Evolutionary conservation across 352 stramenopile species (phyloP), one percentile per base, ranked within the genome.

Genomic region (Globisporangium barbulae): DNA sequence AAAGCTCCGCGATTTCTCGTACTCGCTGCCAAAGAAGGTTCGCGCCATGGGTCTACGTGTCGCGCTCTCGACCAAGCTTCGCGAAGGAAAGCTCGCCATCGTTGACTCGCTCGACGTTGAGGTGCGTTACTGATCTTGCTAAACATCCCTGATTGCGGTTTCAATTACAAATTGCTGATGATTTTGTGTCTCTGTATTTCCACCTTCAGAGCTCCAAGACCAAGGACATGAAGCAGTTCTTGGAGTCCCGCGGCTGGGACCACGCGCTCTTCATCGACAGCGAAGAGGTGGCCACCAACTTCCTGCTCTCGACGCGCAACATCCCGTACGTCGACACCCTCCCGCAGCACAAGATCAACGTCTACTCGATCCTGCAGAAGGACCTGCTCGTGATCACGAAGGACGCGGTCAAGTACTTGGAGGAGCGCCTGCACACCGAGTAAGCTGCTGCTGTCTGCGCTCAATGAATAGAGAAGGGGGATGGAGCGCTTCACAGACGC

Each of bases 331-430:
- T 96, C 45, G 85, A 91, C 70, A 87, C 83, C 62, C 71, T 96
- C 47, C 75, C 83, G 71, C 81, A 93, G 77, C 75, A 91, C 73
- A 93, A 94, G 81, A 86, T 96, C 74, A 96, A 94, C 71, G 85
- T 94, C 44, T 96, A 96, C 79, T 92, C 87, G 70, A 94, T 96
- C 73, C 62, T 96, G 71, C 82, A 96, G 67, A 93, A 93, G 76
- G 87, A 96, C 65, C 63, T 96, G 68, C 72, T 96, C 47, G 81
- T 96, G 63, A 81, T 94, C 70, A 93, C 87, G 33, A 85, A 85
- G 59, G 86, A 93, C 63, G 82, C 87, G 31, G 83, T 90, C 72
- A 94, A 93, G 82, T 95, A 95, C 73, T 76, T 95, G 45, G 87
- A 95, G 70, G 78, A 93, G 52, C 83, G 87, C 70, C 78, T 95